Percentiles rank a stretch among this genome's conserved stretches.
Evolutionary conservation across 768 basidiomycete species (phyloP).

Genomic region (Punctularia strigosozonata): DNA sequence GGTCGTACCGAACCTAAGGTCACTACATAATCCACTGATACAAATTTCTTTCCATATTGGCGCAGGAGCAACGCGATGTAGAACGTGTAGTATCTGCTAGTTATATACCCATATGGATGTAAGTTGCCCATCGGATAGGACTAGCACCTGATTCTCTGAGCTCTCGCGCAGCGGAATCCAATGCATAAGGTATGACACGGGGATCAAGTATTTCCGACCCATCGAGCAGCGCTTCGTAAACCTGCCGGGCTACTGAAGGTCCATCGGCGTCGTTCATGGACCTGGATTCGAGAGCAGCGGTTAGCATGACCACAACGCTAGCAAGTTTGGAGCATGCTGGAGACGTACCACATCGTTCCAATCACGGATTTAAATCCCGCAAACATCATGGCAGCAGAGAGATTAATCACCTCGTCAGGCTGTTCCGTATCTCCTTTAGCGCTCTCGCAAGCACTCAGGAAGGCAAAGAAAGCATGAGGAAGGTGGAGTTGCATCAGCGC

Average conservation of each 20-base stretch:
- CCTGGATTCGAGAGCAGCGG: too few species aligned
- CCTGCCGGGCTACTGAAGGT: not conserved
- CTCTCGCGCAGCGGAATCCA: not conserved
- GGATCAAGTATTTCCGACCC: not conserved
- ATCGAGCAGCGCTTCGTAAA: not conserved
- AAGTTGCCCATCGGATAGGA: not conserved
- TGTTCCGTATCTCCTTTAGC: constrained; percentile 3
- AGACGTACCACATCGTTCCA: constrained; percentile 7
- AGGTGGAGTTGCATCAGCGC: not conserved
- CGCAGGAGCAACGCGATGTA: too few species aligned
- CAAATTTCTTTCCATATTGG: too few species aligned
- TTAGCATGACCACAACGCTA: too few species aligned
- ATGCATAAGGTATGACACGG: not conserved
- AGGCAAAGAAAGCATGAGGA: constrained; percentile 7
- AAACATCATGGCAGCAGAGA: constrained; percentile 5
- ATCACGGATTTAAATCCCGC: constrained; percentile 2
- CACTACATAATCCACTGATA: too few species aligned
- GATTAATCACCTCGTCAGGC: constrained; percentile 5
- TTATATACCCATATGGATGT: not conserved
- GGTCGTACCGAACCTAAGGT: too few species aligned
- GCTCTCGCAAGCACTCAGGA: constrained; percentile 10
- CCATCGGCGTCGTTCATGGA: not conserved
- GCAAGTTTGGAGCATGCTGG: too few species aligned
- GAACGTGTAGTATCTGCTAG: too few species aligned
- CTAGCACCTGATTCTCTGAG: not conserved